Evolutionary conservation across 495 filamentous ascomycete species (phyloP), one percentile per base, ranked within the genome.

Genomic region (Massariosphaeria phaeospora): DNA sequence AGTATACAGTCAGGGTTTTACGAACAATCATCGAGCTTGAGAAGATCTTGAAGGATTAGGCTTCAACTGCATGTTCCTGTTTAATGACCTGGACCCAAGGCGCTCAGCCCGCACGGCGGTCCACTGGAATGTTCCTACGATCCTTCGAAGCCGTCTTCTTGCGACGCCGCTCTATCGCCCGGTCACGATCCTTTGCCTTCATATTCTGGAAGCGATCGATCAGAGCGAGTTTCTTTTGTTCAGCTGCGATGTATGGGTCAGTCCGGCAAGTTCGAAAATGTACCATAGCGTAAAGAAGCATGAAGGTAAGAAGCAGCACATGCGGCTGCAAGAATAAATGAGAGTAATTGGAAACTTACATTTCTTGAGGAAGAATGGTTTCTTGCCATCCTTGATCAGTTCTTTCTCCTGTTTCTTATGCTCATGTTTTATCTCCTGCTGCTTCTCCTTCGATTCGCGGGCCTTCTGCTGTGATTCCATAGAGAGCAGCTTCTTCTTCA

Each of bases 331-430:
- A 54, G 21, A 46, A 45, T 43, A 41, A 7, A 6, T 2, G 36
- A 8, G 0, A 51, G 18, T 15, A 9, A n/a, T n/a, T n/a, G 10
- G 18, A 25, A 51, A 20, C 55, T 45, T 40, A 64, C 66, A 51
- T 70, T 85, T 82, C 79, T 97, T 97, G 58, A 96, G 73, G 67
- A 85, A 95, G 66, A 90, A 98, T 5, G 91, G 91, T 75, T 82
- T 83, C 81, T 97, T 96, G 20, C 93, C 93, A 71, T 61, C 76
- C 78, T 59, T 59, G 25, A 97, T 80, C 48, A 85, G 69, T 69
- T 89, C 84, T 70, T 86, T 87, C 79, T 98, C 93, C 63, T 82
- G 74, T 72, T 79, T 82, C 59, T 84, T 80, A 69, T 95, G 89
- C 67, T 84, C 79, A 24, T 77, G 73, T 29, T 88, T 48, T 9